A percentile compares a stretch with the other conserved stretches of the same genome.
These are phyloP conservation scores for Cardamine occulta DNA, from an alignment of 345 rosid genomes.

Conservation along the genomic window DNA sequence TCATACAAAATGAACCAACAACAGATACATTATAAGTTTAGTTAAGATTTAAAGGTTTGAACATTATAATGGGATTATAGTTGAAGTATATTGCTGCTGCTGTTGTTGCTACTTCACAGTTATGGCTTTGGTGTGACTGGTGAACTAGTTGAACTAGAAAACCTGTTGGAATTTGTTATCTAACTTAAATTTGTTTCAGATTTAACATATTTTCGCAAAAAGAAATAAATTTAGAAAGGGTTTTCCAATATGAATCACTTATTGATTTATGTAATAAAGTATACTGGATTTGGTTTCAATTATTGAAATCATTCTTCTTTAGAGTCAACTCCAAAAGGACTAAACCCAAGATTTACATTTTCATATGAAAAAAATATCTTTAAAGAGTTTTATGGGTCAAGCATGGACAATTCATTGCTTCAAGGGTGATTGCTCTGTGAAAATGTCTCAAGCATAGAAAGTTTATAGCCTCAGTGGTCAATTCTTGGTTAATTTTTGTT, in stretches of 20 bases:
- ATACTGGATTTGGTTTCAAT: background rate
- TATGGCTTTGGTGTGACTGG: slow-evolving; percentile 17
- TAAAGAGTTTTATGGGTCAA: background rate
- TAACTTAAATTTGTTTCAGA: slow-evolving; percentile 18
- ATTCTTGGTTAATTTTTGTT: background rate
- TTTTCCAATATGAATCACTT: background rate
- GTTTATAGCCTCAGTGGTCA: background rate
- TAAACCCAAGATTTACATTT: background rate
- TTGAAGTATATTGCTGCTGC: slow-evolving; percentile 21
- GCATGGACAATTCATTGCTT: slow-evolving; percentile 18
- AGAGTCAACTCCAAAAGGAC: slow-evolving; percentile 1
- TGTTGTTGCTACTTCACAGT: slow-evolving; percentile 25
- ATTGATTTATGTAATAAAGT: background rate
- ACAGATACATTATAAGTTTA: slow-evolving; percentile 3
- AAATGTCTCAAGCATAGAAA: slow-evolving; percentile 14
- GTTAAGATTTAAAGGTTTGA: slow-evolving; percentile 23
- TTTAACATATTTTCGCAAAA: background rate
- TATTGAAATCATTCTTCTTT: background rate
- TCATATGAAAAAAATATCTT: background rate
- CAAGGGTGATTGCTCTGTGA: slow-evolving; percentile 25
- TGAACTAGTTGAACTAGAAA: slow-evolving; percentile 23
- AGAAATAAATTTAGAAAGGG: background rate
- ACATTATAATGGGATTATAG: slow-evolving; percentile 6
- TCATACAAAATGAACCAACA: slow-evolving; percentile 23
- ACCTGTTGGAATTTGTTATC: slow-evolving; percentile 21